Evolutionary conservation across 352 stramenopile genomes (phyloP), one percentile per base, ranked within the genome.

Genomic region (Peronospora belbahrii): DNA sequence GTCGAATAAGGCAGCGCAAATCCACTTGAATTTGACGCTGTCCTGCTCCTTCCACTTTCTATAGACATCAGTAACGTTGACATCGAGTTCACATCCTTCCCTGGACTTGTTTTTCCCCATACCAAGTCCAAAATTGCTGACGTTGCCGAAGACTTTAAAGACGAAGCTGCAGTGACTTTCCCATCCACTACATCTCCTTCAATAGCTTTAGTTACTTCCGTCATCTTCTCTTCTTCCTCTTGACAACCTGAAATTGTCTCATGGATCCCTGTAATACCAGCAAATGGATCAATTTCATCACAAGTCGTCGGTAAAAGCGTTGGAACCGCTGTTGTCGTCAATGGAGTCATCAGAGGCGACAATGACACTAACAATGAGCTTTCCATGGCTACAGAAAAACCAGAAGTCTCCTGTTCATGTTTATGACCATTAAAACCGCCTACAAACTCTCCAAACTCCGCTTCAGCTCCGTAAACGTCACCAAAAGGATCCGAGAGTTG

Each of bases 361-460:
- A 80, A 77, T 6, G 51, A 58, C 44, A 80, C 50, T 11, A 77
- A 35, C 7, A 56, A 65, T 5, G 59, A 67, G 2, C 28, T 49
- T 0, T 48, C 30, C 2, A 15, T 11, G 33, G 33, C 10, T 17
- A 34, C 14, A 42, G 39, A 19, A 2, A 31, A 10, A 18, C 4
- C 31, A 13, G 19, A n/a, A 25, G 38, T 35, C 9, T 47, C 18
- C 8, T 52, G 25, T n/a, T n/a, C n/a, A n/a, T n/a, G n/a, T n/a
- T n/a, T n/a, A n/a, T n/a, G n/a, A 4, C 14, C 15, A 7, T 14
- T 18, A 9, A 44, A n/a, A 15, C 38, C 41, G 2, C 28, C 20
- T 4, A 35, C 11, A 5, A 60, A 62, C 4, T 50, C 43, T 11
- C 48, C 50, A 37, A 63, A 65, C 5, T 62, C 61, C 9, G 55